Percentiles rank a stretch among this genome's conserved stretches.
Conservation (phyloP, 805 yeast species). For the Nakazawaea sp. region DNA sequence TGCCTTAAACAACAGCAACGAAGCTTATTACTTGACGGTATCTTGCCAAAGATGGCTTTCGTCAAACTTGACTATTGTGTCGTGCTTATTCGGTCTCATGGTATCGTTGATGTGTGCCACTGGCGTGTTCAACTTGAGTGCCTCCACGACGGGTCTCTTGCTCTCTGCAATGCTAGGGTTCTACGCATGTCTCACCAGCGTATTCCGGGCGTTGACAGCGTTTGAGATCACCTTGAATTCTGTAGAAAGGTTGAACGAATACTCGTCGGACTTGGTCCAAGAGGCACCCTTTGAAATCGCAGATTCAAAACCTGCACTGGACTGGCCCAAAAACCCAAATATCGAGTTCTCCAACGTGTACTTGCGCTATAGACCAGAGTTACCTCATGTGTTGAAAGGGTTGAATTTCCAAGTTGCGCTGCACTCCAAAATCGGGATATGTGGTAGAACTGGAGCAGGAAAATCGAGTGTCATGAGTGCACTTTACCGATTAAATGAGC, state of each 20-base stretch:
- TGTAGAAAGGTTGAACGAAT: constrained; percentile 54
- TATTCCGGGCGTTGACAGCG: constrained; percentile 36
- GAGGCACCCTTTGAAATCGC: constrained; percentile 49
- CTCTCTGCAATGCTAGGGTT: constrained; percentile 52
- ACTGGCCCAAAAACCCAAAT: constrained; percentile 65
- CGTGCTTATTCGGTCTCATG: constrained; percentile 37
- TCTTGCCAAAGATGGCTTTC: constrained; percentile 62
- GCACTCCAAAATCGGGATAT: constrained; percentile 55
- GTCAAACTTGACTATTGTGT: constrained; percentile 41
- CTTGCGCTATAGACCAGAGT: constrained; percentile 53
- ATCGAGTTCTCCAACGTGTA: constrained; percentile 50
- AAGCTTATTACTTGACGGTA: constrained; percentile 42
- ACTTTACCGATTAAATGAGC: constrained; percentile 59
- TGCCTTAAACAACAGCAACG: constrained; percentile 29
- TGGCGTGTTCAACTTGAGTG: constrained; percentile 47
- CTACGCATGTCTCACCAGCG: constrained; percentile 46
- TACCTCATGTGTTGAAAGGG: constrained; percentile 60
- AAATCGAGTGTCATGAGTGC: constrained; percentile 71
- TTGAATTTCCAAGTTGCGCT: constrained; percentile 39
- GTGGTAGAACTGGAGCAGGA: constrained; percentile 70
- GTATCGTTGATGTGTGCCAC: constrained; percentile 54
- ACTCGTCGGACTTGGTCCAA: constrained; percentile 49
- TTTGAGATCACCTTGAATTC: constrained; percentile 55
- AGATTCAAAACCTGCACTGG: constrained; percentile 31
- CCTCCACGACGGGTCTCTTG: constrained; percentile 57